A percentile compares a stretch with the other conserved stretches of the same genome.
These are phyloP conservation scores for Apocynum venetum DNA, from an alignment of 257 asterid genomes.

Conservation along the genomic window DNA sequence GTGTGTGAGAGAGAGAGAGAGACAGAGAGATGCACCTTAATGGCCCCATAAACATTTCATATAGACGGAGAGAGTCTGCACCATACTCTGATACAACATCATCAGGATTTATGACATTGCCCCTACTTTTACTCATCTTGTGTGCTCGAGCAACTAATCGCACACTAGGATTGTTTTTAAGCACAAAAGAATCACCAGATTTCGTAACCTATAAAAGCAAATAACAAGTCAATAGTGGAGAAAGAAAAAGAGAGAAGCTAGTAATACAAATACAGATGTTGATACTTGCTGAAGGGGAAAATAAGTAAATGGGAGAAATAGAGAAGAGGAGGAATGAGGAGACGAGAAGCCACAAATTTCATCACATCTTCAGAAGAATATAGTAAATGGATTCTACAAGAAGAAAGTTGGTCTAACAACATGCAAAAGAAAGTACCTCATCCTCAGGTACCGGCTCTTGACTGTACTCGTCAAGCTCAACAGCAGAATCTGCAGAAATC, in stretches of 20 bases:
- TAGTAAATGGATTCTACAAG: background rate
- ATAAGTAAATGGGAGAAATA: background rate
- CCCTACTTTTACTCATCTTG: slow-evolving; percentile 99
- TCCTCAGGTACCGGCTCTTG: slow-evolving; percentile 78
- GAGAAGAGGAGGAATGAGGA: background rate
- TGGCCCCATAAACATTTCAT: slow-evolving; percentile 99
- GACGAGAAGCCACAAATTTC: slow-evolving; percentile 1
- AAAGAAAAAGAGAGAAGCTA: background rate
- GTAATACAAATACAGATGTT: slow-evolving; percentile 6
- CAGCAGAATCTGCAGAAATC: slow-evolving; percentile 69
- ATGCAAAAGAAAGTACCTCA: slow-evolving; percentile 39
- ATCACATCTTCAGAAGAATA: background rate
- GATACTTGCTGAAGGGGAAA: slow-evolving; percentile 2
- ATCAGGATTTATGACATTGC: slow-evolving; percentile 95
- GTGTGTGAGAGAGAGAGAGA: slow-evolving; percentile 11
- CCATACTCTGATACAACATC: slow-evolving; percentile 90
- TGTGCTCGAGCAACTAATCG: slow-evolving; percentile 80
- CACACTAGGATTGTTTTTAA: slow-evolving; percentile 63
- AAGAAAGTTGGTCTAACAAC: background rate
- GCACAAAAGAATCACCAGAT: slow-evolving; percentile 78
- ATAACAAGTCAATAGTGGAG: slow-evolving; percentile 1
- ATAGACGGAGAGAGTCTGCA: slow-evolving; percentile 94
- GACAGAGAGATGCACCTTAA: slow-evolving; percentile 51
- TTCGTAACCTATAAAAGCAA: slow-evolving; percentile 55
- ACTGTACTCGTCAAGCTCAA: slow-evolving; percentile 36